phyloP scores from a whole-genome alignment of 2,329 filamentous ascomycete genomes.

The Penicillium sp. region DNA sequence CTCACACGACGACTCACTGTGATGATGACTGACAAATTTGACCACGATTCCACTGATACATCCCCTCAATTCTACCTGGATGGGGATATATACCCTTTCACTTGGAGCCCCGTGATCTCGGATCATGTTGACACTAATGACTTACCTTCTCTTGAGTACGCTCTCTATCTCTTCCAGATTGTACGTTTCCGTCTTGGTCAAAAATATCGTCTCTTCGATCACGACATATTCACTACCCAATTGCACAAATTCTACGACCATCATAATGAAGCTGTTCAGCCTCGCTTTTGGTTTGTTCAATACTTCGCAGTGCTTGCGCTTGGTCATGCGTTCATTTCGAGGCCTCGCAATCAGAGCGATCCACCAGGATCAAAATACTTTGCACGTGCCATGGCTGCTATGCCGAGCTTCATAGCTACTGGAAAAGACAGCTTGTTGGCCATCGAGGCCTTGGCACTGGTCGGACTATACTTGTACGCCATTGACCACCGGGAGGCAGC shows the following conservation, averaged over 20 bases:
- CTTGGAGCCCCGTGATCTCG: background rate
- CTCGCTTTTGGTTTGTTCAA: constrained; percentile 3
- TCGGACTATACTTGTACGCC: background rate
- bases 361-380: constrained; percentile 14
- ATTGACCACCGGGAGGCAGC: background rate
- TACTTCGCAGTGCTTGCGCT: constrained; percentile 11
- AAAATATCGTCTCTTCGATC: background rate
- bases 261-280: background rate
- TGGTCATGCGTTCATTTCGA: constrained; percentile 13
- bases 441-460: background rate
- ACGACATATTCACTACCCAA: background rate
- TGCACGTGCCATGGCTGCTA: background rate
- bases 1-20: constrained; percentile 11
- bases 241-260: background rate
- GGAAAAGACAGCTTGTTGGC: background rate
- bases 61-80: background rate
- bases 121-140: background rate
- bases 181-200: background rate
- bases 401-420: background rate
- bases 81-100: background rate
- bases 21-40: constrained; percentile 17
- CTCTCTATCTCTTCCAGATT: background rate
- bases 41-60: background rate
- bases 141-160: background rate
- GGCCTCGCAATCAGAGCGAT: constrained; percentile 8